Conservation (phyloP, 1,284 basidiomycete species). For the Ustilago nuda region DNA sequence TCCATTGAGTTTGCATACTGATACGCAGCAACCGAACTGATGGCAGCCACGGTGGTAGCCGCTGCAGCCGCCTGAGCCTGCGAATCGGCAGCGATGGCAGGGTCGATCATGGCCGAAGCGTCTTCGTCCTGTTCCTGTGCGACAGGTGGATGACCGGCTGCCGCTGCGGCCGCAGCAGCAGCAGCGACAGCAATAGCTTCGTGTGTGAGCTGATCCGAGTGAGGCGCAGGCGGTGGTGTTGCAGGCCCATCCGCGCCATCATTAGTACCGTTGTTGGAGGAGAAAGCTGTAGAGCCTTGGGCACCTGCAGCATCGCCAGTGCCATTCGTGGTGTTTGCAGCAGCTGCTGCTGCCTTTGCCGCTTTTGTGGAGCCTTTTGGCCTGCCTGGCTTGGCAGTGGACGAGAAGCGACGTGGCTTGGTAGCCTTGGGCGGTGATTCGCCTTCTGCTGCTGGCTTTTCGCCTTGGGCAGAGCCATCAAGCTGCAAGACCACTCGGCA, state of each 20-base stretch:
- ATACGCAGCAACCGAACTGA: constrained; percentile 52
- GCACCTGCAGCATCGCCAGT: constrained; percentile 9
- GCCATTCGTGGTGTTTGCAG: constrained; percentile 23
- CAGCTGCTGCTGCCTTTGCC: constrained; percentile 43
- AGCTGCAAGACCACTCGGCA: constrained; percentile 59
- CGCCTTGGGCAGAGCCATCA: constrained; percentile 45
- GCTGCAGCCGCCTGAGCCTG: constrained; percentile 48
- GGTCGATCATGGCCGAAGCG: constrained; percentile 49
- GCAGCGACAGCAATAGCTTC: constrained; percentile 43
- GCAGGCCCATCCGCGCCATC: constrained; percentile 22
- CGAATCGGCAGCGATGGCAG: constrained; percentile 51
- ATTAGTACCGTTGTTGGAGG: constrained; percentile 4
- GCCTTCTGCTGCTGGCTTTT: constrained; percentile 36
- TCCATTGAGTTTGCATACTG: constrained; percentile 52
- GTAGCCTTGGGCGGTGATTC: constrained; percentile 42
- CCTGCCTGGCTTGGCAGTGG: constrained; percentile 49
- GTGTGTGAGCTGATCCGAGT: constrained; percentile 37
- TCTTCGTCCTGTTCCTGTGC: constrained; percentile 26
- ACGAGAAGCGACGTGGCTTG: constrained; percentile 46
- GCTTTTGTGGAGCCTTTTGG: constrained; percentile 54
- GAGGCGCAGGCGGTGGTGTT: constrained; percentile 47
- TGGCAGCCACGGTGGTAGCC: constrained; percentile 48
- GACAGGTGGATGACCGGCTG: constrained; percentile 26
- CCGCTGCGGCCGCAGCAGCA: constrained; percentile 40
- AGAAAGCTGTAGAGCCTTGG: constrained; percentile 8